Conservation (phyloP, 148 eudicot genomes). For the Suaeda aralocaspica region DNA sequence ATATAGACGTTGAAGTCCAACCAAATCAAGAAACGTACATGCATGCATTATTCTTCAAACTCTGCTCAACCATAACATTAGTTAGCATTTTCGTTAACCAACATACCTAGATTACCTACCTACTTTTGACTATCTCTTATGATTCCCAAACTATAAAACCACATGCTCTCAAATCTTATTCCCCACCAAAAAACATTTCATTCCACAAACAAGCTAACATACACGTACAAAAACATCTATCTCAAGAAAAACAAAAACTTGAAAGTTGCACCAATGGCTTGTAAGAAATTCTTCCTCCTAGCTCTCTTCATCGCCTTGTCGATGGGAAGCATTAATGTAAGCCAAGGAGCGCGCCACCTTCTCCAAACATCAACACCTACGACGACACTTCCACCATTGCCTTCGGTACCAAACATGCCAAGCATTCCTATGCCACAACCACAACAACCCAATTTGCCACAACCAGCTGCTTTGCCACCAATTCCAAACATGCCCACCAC, state of each 20-base stretch:
- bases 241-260: background rate
- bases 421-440: conserved; percentile 12
- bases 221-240: background rate
- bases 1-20: no score
- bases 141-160: background rate
- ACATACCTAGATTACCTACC: background rate
- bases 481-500: conserved; percentile 16
- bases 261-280: conserved; percentile 16
- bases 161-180: background rate
- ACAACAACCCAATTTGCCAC: background rate
- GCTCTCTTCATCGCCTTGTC: conserved; percentile 16
- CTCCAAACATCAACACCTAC: conserved; percentile 14
- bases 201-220: background rate
- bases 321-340: background rate
- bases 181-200: conserved; percentile 3
- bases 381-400: background rate
- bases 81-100: background rate
- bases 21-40: background rate
- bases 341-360: conserved; percentile 20
- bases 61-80: conserved; percentile 7
- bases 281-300: conserved; percentile 1
- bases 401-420: conserved; percentile 13
- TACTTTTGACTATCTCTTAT: background rate
- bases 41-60: conserved; percentile 15
- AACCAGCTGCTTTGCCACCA: background rate